phyloP scores from a whole-genome alignment of 371 early-diverging fungal species.

The Phascolomyces articulosus region DNA sequence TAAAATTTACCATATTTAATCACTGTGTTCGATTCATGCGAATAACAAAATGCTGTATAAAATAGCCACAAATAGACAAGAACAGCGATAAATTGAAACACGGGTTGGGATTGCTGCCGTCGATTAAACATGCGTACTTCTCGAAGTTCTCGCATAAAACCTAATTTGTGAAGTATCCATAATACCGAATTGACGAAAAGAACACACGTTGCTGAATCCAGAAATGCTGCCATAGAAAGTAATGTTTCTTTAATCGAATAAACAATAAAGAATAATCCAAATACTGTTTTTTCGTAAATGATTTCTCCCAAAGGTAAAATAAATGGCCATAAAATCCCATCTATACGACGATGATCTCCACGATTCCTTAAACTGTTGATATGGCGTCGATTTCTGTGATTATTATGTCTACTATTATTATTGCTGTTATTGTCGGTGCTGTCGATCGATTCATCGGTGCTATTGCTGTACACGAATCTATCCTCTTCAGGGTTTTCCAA shows the following conservation, averaged over 20 bases:
- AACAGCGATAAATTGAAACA: neutral
- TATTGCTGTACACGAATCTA: neutral
- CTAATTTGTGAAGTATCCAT: neutral
- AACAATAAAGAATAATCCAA: slow-evolving; percentile 6
- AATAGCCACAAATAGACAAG: neutral
- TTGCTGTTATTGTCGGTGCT: too few species aligned
- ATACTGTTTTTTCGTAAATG: slow-evolving; percentile 9
- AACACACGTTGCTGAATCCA: neutral
- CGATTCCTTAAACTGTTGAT: neutral
- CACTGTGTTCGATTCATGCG: neutral
- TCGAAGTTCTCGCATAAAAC: neutral
- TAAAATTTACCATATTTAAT: neutral
- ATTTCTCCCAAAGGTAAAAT: slow-evolving; percentile 5
- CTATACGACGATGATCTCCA: neutral
- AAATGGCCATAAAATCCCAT: slow-evolving; percentile 11
- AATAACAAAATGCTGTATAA: neutral
- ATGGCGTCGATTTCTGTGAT: too few species aligned
- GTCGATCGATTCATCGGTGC: too few species aligned
- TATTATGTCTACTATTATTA: too few species aligned
- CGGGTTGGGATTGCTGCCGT: neutral
- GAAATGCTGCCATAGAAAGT: neutral
- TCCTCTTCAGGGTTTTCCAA: neutral
- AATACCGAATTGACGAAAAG: neutral
- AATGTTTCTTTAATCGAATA: slow-evolving; percentile 10
- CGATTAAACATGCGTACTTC: neutral